Conservation (phyloP, 352 stramenopile species). For the Pythium myriotylum region DNA sequence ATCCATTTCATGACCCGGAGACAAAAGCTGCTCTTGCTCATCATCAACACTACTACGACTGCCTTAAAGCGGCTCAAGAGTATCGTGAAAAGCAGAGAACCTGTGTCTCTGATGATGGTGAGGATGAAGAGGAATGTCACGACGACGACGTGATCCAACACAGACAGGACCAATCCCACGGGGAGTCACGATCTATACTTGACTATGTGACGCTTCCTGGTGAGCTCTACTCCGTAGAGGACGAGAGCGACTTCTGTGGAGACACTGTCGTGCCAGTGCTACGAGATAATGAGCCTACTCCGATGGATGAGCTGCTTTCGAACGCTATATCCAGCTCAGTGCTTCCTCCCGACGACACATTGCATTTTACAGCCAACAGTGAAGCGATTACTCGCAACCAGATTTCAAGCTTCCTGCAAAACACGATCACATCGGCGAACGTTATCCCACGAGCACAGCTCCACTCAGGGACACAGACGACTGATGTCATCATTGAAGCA, state of each 20-base stretch:
- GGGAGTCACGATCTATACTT: background rate
- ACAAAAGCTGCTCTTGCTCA: constrained; percentile 8
- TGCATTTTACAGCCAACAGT: too few relatives aligned
- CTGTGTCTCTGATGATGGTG: background rate
- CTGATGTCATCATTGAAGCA: too few relatives aligned
- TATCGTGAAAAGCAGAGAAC: constrained; percentile 1
- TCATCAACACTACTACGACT: constrained; percentile 31
- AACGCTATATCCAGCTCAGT: too few relatives aligned
- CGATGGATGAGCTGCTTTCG: background rate
- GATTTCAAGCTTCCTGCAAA: too few relatives aligned
- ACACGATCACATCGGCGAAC: too few relatives aligned
- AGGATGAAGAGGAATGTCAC: background rate
- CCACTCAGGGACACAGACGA: too few relatives aligned
- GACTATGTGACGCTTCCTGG: background rate
- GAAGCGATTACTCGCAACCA: too few relatives aligned
- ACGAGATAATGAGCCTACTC: too few relatives aligned
- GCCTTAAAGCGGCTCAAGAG: constrained; percentile 3
- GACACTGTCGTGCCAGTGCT: too few relatives aligned
- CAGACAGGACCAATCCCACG: background rate
- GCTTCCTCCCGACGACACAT: too few relatives aligned
- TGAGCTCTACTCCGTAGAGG: background rate
- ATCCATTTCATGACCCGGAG: background rate
- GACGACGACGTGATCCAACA: constrained; percentile 5
- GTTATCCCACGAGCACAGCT: too few relatives aligned
- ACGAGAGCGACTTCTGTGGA: background rate